Evolutionary conservation across 2,329 filamentous ascomycete genomes (phyloP).

Genomic region (Aspergillus ruber): DNA sequence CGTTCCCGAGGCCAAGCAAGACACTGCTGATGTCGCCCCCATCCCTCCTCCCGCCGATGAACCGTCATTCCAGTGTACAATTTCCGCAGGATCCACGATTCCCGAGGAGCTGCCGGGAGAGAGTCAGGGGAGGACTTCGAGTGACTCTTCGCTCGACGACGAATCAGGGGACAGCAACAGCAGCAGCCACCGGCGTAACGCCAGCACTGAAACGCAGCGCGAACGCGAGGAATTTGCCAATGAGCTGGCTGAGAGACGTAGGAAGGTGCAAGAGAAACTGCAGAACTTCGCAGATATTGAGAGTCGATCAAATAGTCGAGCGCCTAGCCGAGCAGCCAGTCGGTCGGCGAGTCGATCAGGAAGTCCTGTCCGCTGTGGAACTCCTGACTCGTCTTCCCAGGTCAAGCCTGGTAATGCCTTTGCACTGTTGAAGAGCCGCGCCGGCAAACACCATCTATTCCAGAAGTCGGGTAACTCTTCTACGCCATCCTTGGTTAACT

Average conservation of each 20-base stretch:
- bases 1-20: background rate
- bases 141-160: constrained; percentile 40
- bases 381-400: constrained; percentile 23
- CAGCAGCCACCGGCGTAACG: constrained; percentile 32
- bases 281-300: constrained; percentile 37
- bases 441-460: constrained; percentile 25
- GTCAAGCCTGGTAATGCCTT: constrained; percentile 37
- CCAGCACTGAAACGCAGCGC: constrained; percentile 43
- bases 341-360: constrained; percentile 17
- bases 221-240: constrained; percentile 44
- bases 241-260: constrained; percentile 43
- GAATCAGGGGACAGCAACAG: constrained; percentile 33
- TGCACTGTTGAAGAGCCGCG: constrained; percentile 39
- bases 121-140: constrained; percentile 1
- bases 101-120: background rate
- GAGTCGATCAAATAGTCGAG: constrained; percentile 39
- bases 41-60: background rate
- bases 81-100: background rate
- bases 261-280: constrained; percentile 44
- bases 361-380: constrained; percentile 34
- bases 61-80: background rate
- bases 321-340: constrained; percentile 18
- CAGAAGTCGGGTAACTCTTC: constrained; percentile 35
- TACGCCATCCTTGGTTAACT: constrained; percentile 25
- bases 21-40: constrained; percentile 12